These are phyloP conservation scores for Tetracladium maxilliforme DNA, from an alignment of 2,329 filamentous ascomycete species.

Conservation along the genomic window DNA sequence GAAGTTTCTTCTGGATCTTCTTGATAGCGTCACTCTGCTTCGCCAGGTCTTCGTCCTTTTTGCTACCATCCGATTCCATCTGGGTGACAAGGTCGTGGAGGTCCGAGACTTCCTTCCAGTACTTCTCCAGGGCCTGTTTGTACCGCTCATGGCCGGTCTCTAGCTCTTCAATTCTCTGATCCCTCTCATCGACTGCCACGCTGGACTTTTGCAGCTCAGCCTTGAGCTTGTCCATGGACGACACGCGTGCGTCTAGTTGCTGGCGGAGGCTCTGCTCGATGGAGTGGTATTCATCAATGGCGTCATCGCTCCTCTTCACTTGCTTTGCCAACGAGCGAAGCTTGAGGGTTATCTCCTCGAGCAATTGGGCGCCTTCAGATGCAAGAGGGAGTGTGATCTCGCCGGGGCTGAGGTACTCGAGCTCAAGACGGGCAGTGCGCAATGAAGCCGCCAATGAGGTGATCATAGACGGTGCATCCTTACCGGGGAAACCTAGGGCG, in stretches of 20 bases:
- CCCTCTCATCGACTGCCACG: constrained; percentile 5
- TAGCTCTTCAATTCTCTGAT: constrained; percentile 9
- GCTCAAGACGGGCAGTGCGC: constrained; percentile 40
- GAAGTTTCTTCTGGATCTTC: constrained; percentile 25
- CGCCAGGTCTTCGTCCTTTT: constrained; percentile 25
- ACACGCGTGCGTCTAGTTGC: constrained; percentile 37
- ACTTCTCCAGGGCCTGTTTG: constrained; percentile 33
- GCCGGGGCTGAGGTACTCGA: constrained; percentile 46
- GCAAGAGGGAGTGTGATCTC: too few species aligned
- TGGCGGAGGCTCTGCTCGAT: constrained; percentile 38
- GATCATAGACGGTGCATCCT: constrained; percentile 19
- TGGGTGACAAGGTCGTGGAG: constrained; percentile 34
- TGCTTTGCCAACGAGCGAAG: constrained; percentile 32
- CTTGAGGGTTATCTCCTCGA: constrained; percentile 35
- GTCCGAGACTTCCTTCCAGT: constrained; percentile 35
- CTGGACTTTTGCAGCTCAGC: constrained; percentile 18
- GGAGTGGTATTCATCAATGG: constrained; percentile 44
- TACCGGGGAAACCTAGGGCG: constrained; percentile 34
- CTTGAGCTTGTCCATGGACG: constrained; percentile 31
- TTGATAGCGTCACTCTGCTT: constrained; percentile 37
- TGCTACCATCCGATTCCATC: constrained; percentile 23
- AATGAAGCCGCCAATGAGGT: constrained; percentile 31
- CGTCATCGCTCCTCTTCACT: constrained; percentile 30
- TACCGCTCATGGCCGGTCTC: constrained; percentile 34
- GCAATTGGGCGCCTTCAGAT: constrained; percentile 35